Evolutionary conservation across 495 filamentous ascomycete species (phyloP).

Genomic region (Trichoderma virens): DNA sequence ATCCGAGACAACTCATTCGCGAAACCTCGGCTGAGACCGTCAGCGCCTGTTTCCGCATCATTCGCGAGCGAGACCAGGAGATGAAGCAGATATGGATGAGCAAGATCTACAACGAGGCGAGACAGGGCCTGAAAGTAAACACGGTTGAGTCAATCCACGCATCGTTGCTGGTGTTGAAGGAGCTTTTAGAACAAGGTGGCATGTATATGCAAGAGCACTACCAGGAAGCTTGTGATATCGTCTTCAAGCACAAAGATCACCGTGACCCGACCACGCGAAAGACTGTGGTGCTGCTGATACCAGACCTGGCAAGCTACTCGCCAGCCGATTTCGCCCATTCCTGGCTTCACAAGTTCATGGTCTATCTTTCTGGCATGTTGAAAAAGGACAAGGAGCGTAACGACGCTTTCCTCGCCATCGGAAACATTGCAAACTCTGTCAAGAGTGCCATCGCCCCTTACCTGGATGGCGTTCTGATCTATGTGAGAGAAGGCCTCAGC

Average conservation of each 20-base stretch:
- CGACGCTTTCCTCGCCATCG: constrained; percentile 88
- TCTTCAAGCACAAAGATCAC: constrained; percentile 84
- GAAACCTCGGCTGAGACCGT: constrained; percentile 86
- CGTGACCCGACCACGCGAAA: constrained; percentile 78
- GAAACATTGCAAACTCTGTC: constrained; percentile 91
- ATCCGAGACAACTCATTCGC: constrained; percentile 81
- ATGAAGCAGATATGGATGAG: constrained; percentile 80
- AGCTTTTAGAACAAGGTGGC: constrained; percentile 82
- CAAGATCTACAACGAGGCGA: constrained; percentile 76
- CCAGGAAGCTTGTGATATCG: constrained; percentile 80
- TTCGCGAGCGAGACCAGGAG: constrained; percentile 76
- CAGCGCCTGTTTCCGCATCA: constrained; percentile 88
- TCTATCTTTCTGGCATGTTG: constrained; percentile 88
- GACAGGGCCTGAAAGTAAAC: constrained; percentile 65
- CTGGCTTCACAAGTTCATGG: constrained; percentile 94
- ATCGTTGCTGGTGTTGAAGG: constrained; percentile 81
- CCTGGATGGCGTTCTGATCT: constrained; percentile 83
- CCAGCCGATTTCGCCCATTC: constrained; percentile 73
- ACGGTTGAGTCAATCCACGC: constrained; percentile 84
- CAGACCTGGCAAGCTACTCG: constrained; percentile 85
- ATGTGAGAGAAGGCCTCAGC: constrained; percentile 83
- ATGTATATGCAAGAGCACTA: constrained; percentile 98
- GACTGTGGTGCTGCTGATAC: constrained; percentile 82
- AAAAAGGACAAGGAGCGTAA: constrained; percentile 92
- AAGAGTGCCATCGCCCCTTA: constrained; percentile 91